Base-by-base conservation (phyloP, 176 grass and related monocot genomes). In the Poa pratensis region DNA sequence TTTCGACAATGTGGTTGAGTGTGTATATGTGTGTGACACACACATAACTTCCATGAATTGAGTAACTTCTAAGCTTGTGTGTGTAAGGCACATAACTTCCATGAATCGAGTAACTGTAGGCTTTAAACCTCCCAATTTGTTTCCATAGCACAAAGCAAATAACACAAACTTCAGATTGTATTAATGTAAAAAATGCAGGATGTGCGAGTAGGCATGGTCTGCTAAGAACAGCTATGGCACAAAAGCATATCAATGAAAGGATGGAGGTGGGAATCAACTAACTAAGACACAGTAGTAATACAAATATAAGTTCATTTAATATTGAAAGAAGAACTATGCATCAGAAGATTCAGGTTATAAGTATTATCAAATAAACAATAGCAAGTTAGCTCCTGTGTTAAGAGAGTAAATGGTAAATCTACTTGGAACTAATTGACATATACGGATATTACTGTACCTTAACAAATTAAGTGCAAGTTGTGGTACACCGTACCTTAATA, bases 241-340 rank as follows among this genome's bases (percentile, higher is more conserved):
- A 43, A 43, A 43, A 43, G 9, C 42, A 43, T 43, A 2, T 43
- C 8, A 43, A 43, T 43, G 35, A 67, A 80, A 78, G 18, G 69
- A 80, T 75, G 42, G 72, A 77, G 45, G 19, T 19, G 1, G 13
- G 32, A 76, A 42, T 20, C 55, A 79, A 13, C 19, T 9, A 72
- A 67, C 45, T 77, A 82, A 60, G 48, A 62, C 75, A 80, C 27
- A 54, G 17, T 4, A 69, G 58, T 69, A 80, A 75, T 2, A 27
- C 9, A 24, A 82, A 52, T 12, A 51, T 9, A 80, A 0, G 0
- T 50, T 60, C 54, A 30, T 68, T 40, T 50, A 27, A 60, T 53
- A 37, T 48, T 32, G 19, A 35, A 18, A 42, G 12, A 10, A 78
- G 23, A 71, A 53, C 46, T 17, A 4, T 0, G 46, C 4, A 49